Base-by-base conservation (phyloP, 805 yeast species). In the Ogataea dorogensis region DNA sequence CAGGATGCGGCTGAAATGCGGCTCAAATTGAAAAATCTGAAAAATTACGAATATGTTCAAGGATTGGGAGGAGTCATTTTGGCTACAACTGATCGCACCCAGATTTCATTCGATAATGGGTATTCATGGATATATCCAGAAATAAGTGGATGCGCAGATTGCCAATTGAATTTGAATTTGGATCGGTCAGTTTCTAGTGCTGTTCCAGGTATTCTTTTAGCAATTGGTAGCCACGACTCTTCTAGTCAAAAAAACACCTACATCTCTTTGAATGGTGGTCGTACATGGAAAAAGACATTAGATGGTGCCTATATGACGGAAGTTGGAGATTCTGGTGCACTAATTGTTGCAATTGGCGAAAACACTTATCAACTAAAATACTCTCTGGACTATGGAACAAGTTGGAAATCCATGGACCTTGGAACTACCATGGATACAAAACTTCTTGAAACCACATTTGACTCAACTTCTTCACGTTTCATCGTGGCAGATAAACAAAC, bases 241-340 rank as follows among this genome's bases (percentile, higher is more conserved):
- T 19, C 35, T 29, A 58, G 49, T 3, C 50, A 58, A 11, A 53
- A 67, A 26, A 62, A 63, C 33, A 73, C 86, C 2, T 85, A 65
- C 54, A 54, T 82, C 5, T 80, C 91, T 0, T 61, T 77, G 29
- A 83, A 84, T 58, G 86, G 86, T 25, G 93, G 93, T 25, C 49
- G 63, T 11, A 59, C 77, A 1, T 85, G 93, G 93, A 54, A 59
- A 13, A 50, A 60, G 34, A 70, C 78, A 2, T 49, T 79, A n/a
- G 68, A 71, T n/a, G 77, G 73, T 31, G 73, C 83, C 2, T 70
- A 75, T 33, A 30, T 64, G 4, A 73, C 70, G 38, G 70, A 73
- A 3, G 73, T 75, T 56, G 91, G 88, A 31, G 89, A 84, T 54
- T 76, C 71, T 38, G 94, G 93, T 12, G 79, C 82, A 44, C 52